Conservation (phyloP, 768 basidiomycete species). For the Serendipita sp. region DNA sequence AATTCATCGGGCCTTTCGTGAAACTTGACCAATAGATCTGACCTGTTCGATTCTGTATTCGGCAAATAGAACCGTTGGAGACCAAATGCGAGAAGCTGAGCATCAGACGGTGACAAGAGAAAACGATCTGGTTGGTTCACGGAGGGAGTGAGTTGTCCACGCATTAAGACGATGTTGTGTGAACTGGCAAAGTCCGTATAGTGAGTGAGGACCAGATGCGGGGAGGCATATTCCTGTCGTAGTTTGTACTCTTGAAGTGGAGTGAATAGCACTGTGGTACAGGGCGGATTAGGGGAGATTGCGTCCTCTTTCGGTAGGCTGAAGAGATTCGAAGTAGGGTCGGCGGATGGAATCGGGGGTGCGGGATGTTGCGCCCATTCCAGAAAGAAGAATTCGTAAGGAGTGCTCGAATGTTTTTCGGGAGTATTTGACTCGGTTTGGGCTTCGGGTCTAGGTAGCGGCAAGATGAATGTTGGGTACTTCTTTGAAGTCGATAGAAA, state of each 20-base stretch:
- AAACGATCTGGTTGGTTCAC: constrained; percentile 30
- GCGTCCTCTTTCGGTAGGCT: constrained; percentile 27
- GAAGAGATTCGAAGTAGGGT: constrained; percentile 16
- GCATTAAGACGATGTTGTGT: constrained; percentile 69
- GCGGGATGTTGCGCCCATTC: constrained; percentile 80
- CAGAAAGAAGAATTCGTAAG: constrained; percentile 70
- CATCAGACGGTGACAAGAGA: constrained; percentile 63
- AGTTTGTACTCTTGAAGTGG: constrained; percentile 88
- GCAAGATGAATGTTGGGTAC: constrained; percentile 71
- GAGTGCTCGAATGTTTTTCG: constrained; percentile 22
- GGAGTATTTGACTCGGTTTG: constrained; percentile 18
- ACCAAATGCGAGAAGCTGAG: constrained; percentile 64
- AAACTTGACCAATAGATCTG: constrained; percentile 47
- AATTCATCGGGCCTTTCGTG: constrained; percentile 68
- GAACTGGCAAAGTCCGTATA: constrained; percentile 77
- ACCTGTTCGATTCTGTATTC: constrained; percentile 28
- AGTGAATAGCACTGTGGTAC: constrained; percentile 76
- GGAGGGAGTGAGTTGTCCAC: constrained; percentile 80
- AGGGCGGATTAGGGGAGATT: constrained; percentile 20
- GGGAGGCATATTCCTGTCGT: constrained; percentile 71
- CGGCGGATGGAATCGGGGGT: constrained; percentile 41
- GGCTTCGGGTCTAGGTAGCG: constrained; percentile 40
- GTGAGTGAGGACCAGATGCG: constrained; percentile 77
- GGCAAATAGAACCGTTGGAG: constrained; percentile 80
- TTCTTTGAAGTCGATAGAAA: constrained; percentile 48